Base-by-base conservation (phyloP, 306 rosid species). In the Pterocarpus macrocarpus region DNA sequence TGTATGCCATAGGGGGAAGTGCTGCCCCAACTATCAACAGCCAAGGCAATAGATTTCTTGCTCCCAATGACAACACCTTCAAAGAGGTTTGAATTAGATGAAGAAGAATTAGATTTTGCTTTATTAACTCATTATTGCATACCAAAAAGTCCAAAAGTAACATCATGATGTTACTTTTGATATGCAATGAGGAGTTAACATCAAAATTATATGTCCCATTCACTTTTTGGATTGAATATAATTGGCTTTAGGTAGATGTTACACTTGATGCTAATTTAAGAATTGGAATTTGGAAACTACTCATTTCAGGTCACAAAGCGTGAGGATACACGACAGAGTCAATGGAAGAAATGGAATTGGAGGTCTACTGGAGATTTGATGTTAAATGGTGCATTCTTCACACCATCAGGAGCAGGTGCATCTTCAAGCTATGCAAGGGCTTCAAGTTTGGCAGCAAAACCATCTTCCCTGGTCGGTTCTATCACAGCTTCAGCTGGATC, bases 1-100 rank as follows among this genome's bases (percentile, higher is more conserved):
- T 88, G 97, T 95, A 95, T 71, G 98, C 99, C 7, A 89, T 95
- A 78, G 99, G 99, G 0, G 99, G 99, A 3, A 93, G 98, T 90
- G 95, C 97, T 43, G 34, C 84, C 59, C 99, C 99, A 36, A 95
- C 99, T 0, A 95, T 95, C 43, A 91, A 93, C 36, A 95, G 99
- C 78, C 99, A 95, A 82, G 99, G 99, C 34, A 95, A 95, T 53
- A 89, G 97, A 75, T 95, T 91, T 83, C 86, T 90, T 74, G 99
- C 98, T 78, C 91, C 97, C 2, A 78, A 89, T 82, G 86, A 88
- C 59, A 47, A 0, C 12, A 65, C 72, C 61, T 83, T 74, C 83
- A 95, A 95, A 87, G 97, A 95, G 97, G 99, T 43, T 5, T 0
- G 28, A 22, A 22, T 92, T 33, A 83, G 52, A 75, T 36, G 39